These are phyloP conservation scores for Phytophthora ohioensis DNA, from an alignment of 352 stramenopile species.

Conservation along the genomic window DNA sequence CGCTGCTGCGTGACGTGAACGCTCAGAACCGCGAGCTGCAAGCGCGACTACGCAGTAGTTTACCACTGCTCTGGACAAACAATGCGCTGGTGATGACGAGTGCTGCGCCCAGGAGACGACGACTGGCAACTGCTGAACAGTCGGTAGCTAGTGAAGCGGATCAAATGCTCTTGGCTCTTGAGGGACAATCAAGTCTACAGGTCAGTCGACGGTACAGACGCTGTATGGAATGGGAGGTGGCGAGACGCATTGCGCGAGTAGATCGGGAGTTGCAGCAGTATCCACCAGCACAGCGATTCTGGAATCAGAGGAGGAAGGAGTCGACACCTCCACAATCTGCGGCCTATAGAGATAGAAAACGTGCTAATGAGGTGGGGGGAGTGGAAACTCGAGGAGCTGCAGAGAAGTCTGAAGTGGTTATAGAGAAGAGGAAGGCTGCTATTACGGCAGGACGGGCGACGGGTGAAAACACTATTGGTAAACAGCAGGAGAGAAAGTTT, in stretches of 20 bases:
- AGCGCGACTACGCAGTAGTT: slow-evolving; percentile 50
- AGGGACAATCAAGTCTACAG: slow-evolving; percentile 28
- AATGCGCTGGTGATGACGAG: slow-evolving; percentile 55
- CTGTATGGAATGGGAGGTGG: slow-evolving; percentile 76
- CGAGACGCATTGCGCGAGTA: slow-evolving; percentile 72
- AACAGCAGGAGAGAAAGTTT: background rate
- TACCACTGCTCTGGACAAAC: slow-evolving; percentile 62
- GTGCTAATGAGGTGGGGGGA: background rate
- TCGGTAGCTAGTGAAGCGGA: slow-evolving; percentile 19
- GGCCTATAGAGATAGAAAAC: slow-evolving; percentile 1
- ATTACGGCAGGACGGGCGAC: background rate
- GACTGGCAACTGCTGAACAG: slow-evolving; percentile 12
- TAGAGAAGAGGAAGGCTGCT: background rate
- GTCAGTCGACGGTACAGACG: slow-evolving; percentile 49
- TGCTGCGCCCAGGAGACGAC: slow-evolving; percentile 12
- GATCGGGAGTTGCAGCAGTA: slow-evolving; percentile 65
- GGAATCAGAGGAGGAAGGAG: slow-evolving; percentile 56
- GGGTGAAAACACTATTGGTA: background rate
- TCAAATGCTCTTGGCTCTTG: slow-evolving; percentile 31
- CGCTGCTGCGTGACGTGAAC: slow-evolving; percentile 61
- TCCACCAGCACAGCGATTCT: slow-evolving; percentile 60
- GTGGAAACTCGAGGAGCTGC: background rate
- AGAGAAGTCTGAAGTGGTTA: background rate
- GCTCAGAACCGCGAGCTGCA: slow-evolving; percentile 60
- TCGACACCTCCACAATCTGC: background rate